Evolutionary conservation across 257 asterid genomes (phyloP).

Genomic region (Nicotiana obtusifolia): DNA sequence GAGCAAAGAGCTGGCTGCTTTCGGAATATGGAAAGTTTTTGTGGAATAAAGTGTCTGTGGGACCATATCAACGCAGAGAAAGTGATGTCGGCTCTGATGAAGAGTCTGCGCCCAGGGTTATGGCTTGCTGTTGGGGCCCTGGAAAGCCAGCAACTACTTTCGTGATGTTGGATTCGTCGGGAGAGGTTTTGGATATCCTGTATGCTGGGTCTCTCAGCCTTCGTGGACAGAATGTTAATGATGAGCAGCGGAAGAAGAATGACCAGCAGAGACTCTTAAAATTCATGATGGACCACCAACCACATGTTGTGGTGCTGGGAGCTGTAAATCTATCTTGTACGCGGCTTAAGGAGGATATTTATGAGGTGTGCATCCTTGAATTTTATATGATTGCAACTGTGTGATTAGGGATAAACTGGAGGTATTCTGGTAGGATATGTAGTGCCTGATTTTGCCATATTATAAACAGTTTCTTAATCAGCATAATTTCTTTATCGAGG

Average conservation of each 20-base stretch:
- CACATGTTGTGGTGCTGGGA: conserved; percentile 86
- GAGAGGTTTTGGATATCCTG: conserved; percentile 84
- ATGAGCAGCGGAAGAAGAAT: conserved; percentile 84
- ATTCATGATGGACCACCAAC: conserved; percentile 98
- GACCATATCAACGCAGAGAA: conserved; percentile 84
- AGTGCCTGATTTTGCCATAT: not conserved
- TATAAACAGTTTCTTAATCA: not conserved
- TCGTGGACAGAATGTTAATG: conserved; percentile 82
- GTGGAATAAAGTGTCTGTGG: conserved; percentile 88
- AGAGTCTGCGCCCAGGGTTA: conserved; percentile 85
- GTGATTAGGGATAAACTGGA: not conserved
- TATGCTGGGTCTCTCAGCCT: conserved; percentile 80
- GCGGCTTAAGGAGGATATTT: conserved; percentile 86
- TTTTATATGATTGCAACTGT: not conserved
- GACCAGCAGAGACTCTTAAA: conserved; percentile 93
- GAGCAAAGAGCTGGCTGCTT: conserved; percentile 75
- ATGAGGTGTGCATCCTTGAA: conserved; percentile 50
- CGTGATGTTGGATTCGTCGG: conserved; percentile 96
- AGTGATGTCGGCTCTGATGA: conserved; percentile 68
- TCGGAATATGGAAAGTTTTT: conserved; percentile 73
- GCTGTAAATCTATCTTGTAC: conserved; percentile 92
- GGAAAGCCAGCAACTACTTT: conserved; percentile 97
- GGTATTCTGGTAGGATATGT: not conserved
- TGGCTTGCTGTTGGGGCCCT: conserved; percentile 99
- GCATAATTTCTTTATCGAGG: not conserved